Evolutionary conservation across 2,329 filamentous ascomycete genomes (phyloP), one percentile per base, ranked within the genome.

Genomic region (Venturia pyrina): DNA sequence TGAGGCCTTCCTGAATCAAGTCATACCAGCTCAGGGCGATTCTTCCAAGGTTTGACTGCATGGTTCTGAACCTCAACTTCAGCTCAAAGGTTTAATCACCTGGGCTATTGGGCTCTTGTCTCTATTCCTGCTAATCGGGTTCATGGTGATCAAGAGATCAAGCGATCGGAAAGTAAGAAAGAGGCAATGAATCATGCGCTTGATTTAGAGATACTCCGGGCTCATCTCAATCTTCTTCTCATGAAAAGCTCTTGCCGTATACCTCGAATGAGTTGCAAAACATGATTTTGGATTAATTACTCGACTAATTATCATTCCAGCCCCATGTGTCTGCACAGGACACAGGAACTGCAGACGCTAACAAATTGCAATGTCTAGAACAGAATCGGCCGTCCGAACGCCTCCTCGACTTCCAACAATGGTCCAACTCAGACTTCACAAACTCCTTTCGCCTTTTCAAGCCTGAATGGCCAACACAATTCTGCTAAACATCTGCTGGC

Each of bases 1-100:
- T 21, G 91, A 95, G 77, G 76, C 77, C 53, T 89, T 85, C 73
- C 76, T 88, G 62, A 78, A 79, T 62, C 77, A 81, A 70, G 74
- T 78, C 24, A 77, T 88, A 62, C 82, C 84, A 3, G 28, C 53
- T 7, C 53, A 59, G 37, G 53, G 53, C 28, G 53, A 59, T 34
- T 59, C 53, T 7, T 34, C 53, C 10, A 59, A 37, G 7, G 32
- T 59, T 37, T 59, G 53, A 59, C 53, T 59, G 13, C 15, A 59
- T 34, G 53, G 53, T 8, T 19, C 53, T n/a, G 19, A 19, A 15
- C 32, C 17, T n/a, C 53, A 59, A 37, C 32, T 32, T 59, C 53
- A 37, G 15, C 2, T 34, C 15, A 59, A 37, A 10, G 53, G 53
- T 37, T 32, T 59, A 2, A 37, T 59, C 17, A n/a, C 53, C 11